Evolutionary conservation across 352 stramenopile genomes (phyloP), one percentile per base, ranked within the genome.

Genomic region (Globisporangium nodosum): DNA sequence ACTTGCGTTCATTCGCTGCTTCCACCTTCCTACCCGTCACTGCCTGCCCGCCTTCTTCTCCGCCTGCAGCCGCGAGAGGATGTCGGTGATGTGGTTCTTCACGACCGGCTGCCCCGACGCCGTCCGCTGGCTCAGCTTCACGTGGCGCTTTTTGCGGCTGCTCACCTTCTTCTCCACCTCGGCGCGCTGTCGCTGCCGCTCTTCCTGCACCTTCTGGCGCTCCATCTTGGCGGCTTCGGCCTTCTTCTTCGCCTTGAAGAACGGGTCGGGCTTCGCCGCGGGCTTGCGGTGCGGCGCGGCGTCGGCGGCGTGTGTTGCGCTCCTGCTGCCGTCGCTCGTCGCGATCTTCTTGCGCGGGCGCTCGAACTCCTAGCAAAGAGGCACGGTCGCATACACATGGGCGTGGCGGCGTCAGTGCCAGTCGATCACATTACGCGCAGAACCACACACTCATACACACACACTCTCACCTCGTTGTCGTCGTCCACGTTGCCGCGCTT

Each of bases 221-320:
- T 91, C 78, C 33, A 72, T 58, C 42, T 85, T 85, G 0, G 61
- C 67, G 21, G 78, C 53, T 15, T 77, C 69, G 0, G 85, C 85
- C 55, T 91, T 85, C 66, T 88, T 87, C 69, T 91, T 88, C 0
- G 81, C 81, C 61, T 92, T 94, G 61, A 87, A 94, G 52, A 94
- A 90, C 40, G 84, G 84, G 54, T 94, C 81, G 0, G 84, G 84
- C 60, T 86, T 87, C 31, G 71, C 49, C 9, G 54, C 31, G 2
- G 52, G 58, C 53, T 31, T 31, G 12, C 55, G 51, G 56, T 66
- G 49, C 70, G 64, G 33, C 8, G 8, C 33, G 33, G 3, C 52
- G 24, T 56, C 49, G 59, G 58, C 50, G 27, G 60, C 57, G 37
- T 3, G 5, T 18, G 35, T 15, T 3, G 12, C 59, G 53, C 49